Conservation (phyloP, 345 rosid species). For the Toxicodendron radicans region DNA sequence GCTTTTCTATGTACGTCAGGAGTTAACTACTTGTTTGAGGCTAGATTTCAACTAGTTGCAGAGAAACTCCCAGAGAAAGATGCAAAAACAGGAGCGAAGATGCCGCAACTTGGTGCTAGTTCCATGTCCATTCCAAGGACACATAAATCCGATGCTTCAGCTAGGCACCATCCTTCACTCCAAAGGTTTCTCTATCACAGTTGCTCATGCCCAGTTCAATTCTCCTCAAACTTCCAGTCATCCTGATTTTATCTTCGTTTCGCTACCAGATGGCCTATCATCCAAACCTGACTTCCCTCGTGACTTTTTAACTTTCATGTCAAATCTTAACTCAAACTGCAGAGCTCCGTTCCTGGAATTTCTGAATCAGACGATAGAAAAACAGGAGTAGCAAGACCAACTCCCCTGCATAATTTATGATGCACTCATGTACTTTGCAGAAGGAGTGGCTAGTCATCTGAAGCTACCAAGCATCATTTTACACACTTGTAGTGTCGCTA, state of each 20-base stretch:
- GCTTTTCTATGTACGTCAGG: neutral
- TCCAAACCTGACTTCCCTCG: neutral
- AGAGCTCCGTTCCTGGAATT: conserved; percentile 12
- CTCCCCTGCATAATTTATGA: conserved; percentile 14
- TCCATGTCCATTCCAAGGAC: conserved; percentile 27
- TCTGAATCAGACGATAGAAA: neutral
- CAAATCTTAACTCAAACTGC: conserved; percentile 1
- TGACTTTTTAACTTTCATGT: conserved; percentile 14
- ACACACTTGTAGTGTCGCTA: conserved; percentile 9
- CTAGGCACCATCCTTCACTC: conserved; percentile 8
- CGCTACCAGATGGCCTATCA: neutral
- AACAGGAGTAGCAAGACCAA: neutral
- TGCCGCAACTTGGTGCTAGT: conserved; percentile 16
- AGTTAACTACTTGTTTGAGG: too few species aligned
- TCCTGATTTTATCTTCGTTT: neutral
- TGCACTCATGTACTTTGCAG: conserved; percentile 22
- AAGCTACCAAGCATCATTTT: conserved; percentile 15
- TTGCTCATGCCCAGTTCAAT: conserved; percentile 3
- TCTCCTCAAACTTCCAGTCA: neutral
- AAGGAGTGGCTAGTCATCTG: conserved; percentile 1
- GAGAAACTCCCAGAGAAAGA: neutral
- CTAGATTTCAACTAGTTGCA: neutral
- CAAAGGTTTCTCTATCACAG: neutral
- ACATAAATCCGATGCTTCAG: conserved; percentile 23
- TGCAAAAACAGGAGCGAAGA: neutral